Conservation (phyloP, 176 grass and related monocot genomes). For the Puya raimondii region DNA sequence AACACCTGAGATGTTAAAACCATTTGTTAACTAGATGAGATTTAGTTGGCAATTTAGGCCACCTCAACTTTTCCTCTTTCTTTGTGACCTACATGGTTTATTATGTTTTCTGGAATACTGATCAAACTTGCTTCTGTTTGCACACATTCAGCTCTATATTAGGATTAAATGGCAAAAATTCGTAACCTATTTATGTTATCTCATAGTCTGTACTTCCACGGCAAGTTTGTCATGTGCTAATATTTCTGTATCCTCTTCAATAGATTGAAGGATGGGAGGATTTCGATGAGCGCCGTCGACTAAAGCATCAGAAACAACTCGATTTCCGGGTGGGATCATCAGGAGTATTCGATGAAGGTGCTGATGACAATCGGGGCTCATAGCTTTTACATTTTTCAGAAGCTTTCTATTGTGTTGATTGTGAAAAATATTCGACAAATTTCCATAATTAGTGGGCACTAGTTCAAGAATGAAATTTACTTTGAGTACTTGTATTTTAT, state of each 20-base stretch:
- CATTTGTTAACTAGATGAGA: no score
- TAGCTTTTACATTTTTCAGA: background rate
- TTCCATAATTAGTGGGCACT: no score
- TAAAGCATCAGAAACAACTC: conserved; percentile 92
- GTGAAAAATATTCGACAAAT: background rate
- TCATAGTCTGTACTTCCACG: background rate
- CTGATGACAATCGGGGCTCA: conserved; percentile 37
- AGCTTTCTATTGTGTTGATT: background rate
- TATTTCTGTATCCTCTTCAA: background rate
- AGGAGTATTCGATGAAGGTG: conserved; percentile 86
- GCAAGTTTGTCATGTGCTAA: background rate
- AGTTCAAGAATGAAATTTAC: no score
- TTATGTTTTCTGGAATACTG: no score
- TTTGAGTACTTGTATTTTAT: no score
- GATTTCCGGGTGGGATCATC: conserved; percentile 93
- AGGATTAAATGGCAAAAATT: no score
- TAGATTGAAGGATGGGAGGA: conserved; percentile 90
- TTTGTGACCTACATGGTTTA: no score
- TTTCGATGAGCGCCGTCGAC: conserved; percentile 62
- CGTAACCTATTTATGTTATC: background rate
- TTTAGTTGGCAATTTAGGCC: no score
- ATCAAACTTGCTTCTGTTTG: no score
- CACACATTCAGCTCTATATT: no score
- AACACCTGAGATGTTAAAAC: no score
- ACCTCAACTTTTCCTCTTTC: no score